Evolutionary conservation across 2,329 filamentous ascomycete genomes (phyloP).

Genomic region (Teratosphaeria pseudoeucalypti): DNA sequence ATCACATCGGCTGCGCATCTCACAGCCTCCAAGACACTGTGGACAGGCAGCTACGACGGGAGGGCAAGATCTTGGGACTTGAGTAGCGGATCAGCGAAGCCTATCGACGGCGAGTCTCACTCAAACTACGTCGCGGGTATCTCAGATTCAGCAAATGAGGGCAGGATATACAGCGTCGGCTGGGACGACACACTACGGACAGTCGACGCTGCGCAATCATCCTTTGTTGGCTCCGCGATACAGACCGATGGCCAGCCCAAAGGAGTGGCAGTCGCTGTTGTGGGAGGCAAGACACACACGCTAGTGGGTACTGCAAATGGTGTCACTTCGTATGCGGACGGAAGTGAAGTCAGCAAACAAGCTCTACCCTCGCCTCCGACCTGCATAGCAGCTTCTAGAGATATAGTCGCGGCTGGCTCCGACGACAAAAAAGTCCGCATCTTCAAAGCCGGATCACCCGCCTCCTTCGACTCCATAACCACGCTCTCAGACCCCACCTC

Average conservation of each 20-base stretch:
- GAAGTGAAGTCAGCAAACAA: conserved; percentile 35
- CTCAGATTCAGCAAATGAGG: conserved; percentile 39
- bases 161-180: conserved; percentile 67
- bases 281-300: conserved; percentile 42
- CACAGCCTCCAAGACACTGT: conserved; percentile 53
- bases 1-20: conserved; percentile 65
- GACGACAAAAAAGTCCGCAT: conserved; percentile 66
- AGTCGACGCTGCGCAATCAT: conserved; percentile 62
- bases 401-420: conserved; percentile 63
- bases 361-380: conserved; percentile 52
- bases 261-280: conserved; percentile 50
- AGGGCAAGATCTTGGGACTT: conserved; percentile 78
- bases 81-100: conserved; percentile 54
- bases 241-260: conserved; percentile 74
- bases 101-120: conserved; percentile 70
- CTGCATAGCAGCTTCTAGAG: conserved; percentile 58
- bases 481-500: conserved; percentile 60
- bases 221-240: conserved; percentile 58
- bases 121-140: conserved; percentile 79
- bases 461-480: conserved; percentile 40
- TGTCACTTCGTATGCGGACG: conserved; percentile 49
- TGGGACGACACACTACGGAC: conserved; percentile 89
- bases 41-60: conserved; percentile 88
- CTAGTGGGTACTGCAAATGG: conserved; percentile 45
- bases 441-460: conserved; percentile 50